A percentile compares a stretch with the other conserved stretches of the same genome.
Evolutionary conservation across 306 rosid genomes (phyloP).

Genomic region (Rubus parviflorus): DNA sequence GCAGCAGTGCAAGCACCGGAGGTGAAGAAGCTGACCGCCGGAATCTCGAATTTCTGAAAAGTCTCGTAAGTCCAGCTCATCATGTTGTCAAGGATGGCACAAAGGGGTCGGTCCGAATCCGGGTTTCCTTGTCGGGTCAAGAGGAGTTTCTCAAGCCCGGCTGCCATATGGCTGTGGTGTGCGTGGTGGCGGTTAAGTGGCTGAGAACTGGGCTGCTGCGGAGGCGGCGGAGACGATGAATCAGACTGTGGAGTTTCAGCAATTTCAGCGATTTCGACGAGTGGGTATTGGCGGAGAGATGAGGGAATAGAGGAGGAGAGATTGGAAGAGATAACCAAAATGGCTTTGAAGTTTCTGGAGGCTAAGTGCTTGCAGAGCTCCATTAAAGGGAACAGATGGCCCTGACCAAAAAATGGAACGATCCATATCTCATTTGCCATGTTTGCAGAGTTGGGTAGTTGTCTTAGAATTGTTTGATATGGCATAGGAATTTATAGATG

Average conservation of each 20-base stretch:
- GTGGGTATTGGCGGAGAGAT: conserved; percentile 44
- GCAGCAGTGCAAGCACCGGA: conserved; percentile 60
- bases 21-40: conserved; percentile 57
- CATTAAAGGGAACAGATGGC: conserved; percentile 62
- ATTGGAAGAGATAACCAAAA: conserved; percentile 43
- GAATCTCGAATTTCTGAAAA: conserved; percentile 42
- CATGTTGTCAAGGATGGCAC: conserved; percentile 56
- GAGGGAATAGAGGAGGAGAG: conserved; percentile 50
- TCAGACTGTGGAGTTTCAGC: conserved; percentile 8
- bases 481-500: background rate
- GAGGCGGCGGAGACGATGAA: background rate
- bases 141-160: conserved; percentile 39
- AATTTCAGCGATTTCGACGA: conserved; percentile 39
- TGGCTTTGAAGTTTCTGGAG: conserved; percentile 38
- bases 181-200: conserved; percentile 20
- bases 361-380: conserved; percentile 64
- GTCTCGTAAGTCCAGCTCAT: conserved; percentile 43
- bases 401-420: conserved; percentile 58
- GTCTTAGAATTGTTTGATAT: background rate
- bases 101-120: conserved; percentile 38
- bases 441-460: background rate
- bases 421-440: conserved; percentile 54
- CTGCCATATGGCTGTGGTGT: conserved; percentile 10
- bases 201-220: conserved; percentile 6
- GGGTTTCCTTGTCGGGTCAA: conserved; percentile 10